Evolutionary conservation across 2,329 filamentous ascomycete species (phyloP).

Genomic region (Arachnomyces sp.): DNA sequence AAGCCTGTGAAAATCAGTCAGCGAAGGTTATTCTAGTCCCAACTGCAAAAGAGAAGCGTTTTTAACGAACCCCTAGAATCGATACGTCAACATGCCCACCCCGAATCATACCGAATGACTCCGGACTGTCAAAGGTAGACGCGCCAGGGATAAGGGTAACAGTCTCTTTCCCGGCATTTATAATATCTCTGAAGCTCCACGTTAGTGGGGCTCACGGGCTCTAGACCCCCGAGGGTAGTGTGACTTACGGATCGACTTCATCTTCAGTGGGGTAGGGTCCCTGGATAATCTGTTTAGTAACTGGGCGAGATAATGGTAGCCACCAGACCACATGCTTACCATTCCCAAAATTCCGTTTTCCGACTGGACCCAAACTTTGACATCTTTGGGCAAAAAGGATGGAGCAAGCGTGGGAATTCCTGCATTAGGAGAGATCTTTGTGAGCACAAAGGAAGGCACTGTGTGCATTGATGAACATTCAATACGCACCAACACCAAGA

Average conservation of each 20-base stretch:
- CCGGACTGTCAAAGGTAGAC: conserved; percentile 68
- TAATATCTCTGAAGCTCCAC: conserved; percentile 50
- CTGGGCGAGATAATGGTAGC: conserved; percentile 10
- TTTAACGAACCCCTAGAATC: conserved; percentile 56
- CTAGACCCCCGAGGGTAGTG: neutral
- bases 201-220: neutral
- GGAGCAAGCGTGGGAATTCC: no score
- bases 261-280: conserved; percentile 69
- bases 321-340: no score
- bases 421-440: no score
- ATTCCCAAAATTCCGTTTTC: no score
- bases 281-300: conserved; percentile 13
- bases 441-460: no score
- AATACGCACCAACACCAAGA: no score
- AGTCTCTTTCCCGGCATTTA: conserved; percentile 84
- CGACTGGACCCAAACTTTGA: no score
- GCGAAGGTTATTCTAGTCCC: neutral
- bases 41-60: neutral
- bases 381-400: no score
- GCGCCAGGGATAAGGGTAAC: conserved; percentile 72
- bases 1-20: conserved; percentile 39
- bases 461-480: no score
- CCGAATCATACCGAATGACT: conserved; percentile 82
- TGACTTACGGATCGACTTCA: conserved; percentile 54
- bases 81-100: conserved; percentile 78